phyloP scores from a whole-genome alignment of 257 asterid species.

The Scutellaria galericulata region DNA sequence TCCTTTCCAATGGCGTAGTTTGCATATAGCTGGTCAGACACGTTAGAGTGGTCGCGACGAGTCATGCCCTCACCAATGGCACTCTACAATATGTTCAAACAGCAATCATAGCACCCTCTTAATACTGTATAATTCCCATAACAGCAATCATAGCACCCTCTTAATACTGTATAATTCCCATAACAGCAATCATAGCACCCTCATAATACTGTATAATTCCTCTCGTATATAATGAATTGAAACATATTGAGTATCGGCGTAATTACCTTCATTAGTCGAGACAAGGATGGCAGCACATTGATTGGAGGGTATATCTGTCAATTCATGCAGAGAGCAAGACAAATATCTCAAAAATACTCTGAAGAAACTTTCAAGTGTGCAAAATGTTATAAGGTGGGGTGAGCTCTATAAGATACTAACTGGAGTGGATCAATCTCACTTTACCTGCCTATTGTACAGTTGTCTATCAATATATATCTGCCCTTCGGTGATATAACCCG shows the following conservation, averaged over 20 bases:
- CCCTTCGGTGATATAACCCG: constrained; percentile 95
- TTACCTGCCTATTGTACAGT: constrained; percentile 68
- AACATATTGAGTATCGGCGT: constrained; percentile 1
- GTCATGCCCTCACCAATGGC: constrained; percentile 99
- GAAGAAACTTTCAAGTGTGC: constrained; percentile 5
- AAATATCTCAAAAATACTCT: neutral
- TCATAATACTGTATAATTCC: constrained; percentile 8
- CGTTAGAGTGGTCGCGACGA: constrained; percentile 90
- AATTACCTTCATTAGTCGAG: constrained; percentile 90
- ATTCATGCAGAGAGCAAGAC: constrained; percentile 23
- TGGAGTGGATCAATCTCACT: constrained; percentile 20
- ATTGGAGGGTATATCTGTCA: constrained; percentile 93
- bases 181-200: constrained; percentile 16
- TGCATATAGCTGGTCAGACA: constrained; percentile 86
- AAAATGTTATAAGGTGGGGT: neutral
- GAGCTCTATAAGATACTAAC: constrained; percentile 8
- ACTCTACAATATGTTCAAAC: constrained; percentile 58
- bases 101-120: too few relatives aligned
- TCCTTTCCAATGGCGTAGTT: constrained; percentile 80
- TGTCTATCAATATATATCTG: constrained; percentile 94
- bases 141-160: too few relatives aligned
- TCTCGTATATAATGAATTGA: constrained; percentile 16
- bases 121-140: too few relatives aligned
- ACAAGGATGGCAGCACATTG: constrained; percentile 92
- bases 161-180: too few relatives aligned